phyloP scores from a whole-genome alignment of 2,329 filamentous ascomycete species.

The Epichloe sibirici region DNA sequence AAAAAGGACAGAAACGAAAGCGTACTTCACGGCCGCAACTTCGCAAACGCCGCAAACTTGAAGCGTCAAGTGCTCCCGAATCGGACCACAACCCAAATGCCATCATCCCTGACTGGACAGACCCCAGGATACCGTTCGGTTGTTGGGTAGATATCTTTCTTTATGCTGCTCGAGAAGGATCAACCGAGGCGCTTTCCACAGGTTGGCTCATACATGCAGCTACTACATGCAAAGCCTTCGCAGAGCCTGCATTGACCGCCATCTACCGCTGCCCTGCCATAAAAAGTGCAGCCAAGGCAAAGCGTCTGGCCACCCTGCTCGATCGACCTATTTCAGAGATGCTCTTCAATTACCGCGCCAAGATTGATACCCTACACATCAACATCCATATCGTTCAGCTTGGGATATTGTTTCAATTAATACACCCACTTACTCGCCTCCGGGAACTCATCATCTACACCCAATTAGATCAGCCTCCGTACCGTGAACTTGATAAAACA shows the following conservation, averaged over 20 bases:
- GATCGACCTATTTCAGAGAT: conserved; percentile 36
- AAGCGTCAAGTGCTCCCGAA: not conserved
- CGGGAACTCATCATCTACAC: conserved; percentile 62
- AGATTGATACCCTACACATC: conserved; percentile 57
- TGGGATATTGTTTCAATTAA: conserved; percentile 33
- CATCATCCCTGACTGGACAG: conserved; percentile 42
- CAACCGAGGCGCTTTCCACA: conserved; percentile 30
- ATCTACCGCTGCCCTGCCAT: conserved; percentile 61
- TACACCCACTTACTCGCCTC: conserved; percentile 54
- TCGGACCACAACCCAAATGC: conserved; percentile 6
- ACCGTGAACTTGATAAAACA: conserved; percentile 41
- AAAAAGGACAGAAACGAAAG: conserved; percentile 10
- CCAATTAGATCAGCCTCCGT: conserved; percentile 54
- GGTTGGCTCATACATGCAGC: conserved; percentile 56
- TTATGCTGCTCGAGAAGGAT: conserved; percentile 43
- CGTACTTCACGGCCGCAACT: conserved; percentile 6
- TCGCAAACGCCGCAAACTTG: conserved; percentile 8
- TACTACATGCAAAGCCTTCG: conserved; percentile 49
- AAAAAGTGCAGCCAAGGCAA: conserved; percentile 31
- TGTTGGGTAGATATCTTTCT: conserved; percentile 59
- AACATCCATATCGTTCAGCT: conserved; percentile 53
- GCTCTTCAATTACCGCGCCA: conserved; percentile 53
- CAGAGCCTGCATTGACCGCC: conserved; percentile 60
- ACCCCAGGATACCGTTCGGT: conserved; percentile 47
- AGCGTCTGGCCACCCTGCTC: conserved; percentile 39